phyloP scores from a whole-genome alignment of 139 green algal species.

The Chlamydomonas incerta region DNA sequence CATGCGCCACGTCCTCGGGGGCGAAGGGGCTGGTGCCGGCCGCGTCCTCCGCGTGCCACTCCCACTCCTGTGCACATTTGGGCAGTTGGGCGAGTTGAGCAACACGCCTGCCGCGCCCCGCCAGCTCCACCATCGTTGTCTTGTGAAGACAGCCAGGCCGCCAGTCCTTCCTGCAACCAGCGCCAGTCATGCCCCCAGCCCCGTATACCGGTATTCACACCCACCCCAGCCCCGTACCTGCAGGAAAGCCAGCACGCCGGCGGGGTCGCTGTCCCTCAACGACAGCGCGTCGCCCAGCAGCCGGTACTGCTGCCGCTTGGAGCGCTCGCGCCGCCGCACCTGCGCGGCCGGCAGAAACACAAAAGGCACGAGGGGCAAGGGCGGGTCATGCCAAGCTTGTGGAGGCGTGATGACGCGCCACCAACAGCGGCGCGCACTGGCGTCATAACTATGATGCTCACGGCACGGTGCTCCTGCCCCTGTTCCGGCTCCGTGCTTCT shows the following conservation, averaged over 20 bases:
- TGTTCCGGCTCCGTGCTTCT: too few species aligned
- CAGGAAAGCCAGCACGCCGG: not conserved
- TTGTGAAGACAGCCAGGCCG: too few species aligned
- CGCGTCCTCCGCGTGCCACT: not conserved
- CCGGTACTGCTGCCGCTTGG: slow-evolving; percentile 19
- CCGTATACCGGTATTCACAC: too few species aligned
- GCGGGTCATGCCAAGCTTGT: too few species aligned
- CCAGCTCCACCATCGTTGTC: too few species aligned
- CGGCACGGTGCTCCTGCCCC: too few species aligned
- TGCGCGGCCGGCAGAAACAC: not conserved
- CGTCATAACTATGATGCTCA: too few species aligned
- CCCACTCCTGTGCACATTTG: not conserved
- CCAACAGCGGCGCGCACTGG: too few species aligned
- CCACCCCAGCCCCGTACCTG: not conserved
- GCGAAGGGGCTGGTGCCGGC: not conserved
- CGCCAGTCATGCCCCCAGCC: too few species aligned
- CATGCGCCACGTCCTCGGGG: not conserved
- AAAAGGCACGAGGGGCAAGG: not conserved
- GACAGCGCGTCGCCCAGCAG: not conserved
- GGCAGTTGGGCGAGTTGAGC: not conserved
- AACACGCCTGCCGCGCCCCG: too few species aligned
- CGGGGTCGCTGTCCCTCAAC: not conserved
- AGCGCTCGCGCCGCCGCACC: slow-evolving; percentile 31
- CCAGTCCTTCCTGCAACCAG: too few species aligned
- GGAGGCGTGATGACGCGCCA: too few species aligned